Conservation (phyloP, 2,329 filamentous ascomycete species). For the Westerdykella ornata region DNA sequence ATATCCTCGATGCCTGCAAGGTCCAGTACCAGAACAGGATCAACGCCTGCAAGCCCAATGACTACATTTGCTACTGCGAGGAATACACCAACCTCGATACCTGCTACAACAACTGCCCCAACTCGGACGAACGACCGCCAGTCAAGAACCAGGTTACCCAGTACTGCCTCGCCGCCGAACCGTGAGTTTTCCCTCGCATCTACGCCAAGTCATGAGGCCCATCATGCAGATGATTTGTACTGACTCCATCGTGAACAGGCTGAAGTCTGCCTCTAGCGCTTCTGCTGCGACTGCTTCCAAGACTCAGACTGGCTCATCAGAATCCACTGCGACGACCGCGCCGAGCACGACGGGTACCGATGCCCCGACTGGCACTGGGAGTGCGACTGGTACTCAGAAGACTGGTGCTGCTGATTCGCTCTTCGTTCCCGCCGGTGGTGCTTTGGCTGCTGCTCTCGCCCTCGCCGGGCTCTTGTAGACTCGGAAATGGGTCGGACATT, state of each 20-base stretch:
- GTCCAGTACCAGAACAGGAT: constrained; percentile 38
- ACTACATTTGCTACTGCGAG: constrained; percentile 54
- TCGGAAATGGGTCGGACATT: background rate
- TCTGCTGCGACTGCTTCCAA: constrained; percentile 3
- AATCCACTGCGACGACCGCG: constrained; percentile 7
- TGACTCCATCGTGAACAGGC: background rate
- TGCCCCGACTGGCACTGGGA: constrained; percentile 4
- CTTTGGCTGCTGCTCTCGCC: constrained; percentile 22
- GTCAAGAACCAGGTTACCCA: constrained; percentile 32
- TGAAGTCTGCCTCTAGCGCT: constrained; percentile 9
- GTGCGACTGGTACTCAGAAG: constrained; percentile 12
- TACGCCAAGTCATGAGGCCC: background rate
- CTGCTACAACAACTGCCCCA: constrained; percentile 60
- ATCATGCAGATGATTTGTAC: background rate
- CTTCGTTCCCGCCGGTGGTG: constrained; percentile 16
- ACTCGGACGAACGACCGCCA: constrained; percentile 34
- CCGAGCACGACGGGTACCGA: constrained; percentile 4
- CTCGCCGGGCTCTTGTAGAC: constrained; percentile 17
- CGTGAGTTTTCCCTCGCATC: constrained; percentile 22
- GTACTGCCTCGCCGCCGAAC: constrained; percentile 40
- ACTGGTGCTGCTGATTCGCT: constrained; percentile 16
- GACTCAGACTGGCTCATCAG: background rate
- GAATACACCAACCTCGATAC: constrained; percentile 49
- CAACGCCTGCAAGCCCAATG: constrained; percentile 41
- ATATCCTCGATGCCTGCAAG: constrained; percentile 48